phyloP scores from a whole-genome alignment of 2,329 filamentous ascomycete genomes.

The Xylaria sp. region DNA sequence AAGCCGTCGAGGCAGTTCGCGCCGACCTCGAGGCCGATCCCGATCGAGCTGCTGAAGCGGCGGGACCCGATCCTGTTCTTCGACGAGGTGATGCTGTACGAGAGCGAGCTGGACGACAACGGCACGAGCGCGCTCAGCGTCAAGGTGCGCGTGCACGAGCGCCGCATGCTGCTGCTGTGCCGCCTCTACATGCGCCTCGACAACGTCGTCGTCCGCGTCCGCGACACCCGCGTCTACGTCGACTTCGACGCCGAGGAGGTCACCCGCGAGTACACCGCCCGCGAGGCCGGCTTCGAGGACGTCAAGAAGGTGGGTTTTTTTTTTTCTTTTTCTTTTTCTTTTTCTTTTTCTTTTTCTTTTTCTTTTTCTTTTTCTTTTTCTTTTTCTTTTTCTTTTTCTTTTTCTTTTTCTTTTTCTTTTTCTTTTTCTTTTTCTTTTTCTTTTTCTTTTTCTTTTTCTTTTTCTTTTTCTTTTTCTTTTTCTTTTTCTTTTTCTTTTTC shows the following conservation, averaged over 20 bases:
- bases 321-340: background rate
- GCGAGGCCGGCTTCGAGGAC: constrained; percentile 78
- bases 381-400: no score
- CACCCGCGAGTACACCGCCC: constrained; percentile 86
- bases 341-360: no score
- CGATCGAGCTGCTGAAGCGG: constrained; percentile 81
- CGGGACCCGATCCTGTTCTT: constrained; percentile 96
- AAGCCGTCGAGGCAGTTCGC: constrained; percentile 10
- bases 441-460: no score
- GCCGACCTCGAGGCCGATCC: constrained; percentile 59
- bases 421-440: no score
- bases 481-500: no score
- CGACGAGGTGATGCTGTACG: constrained; percentile 93
- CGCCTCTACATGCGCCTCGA: constrained; percentile 93
- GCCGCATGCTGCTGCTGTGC: constrained; percentile 79
- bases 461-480: no score
- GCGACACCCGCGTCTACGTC: constrained; percentile 89
- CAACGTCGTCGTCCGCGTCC: constrained; percentile 81
- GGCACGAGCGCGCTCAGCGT: constrained; percentile 88
- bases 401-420: no score
- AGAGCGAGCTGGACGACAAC: constrained; percentile 97
- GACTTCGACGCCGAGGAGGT: constrained; percentile 82
- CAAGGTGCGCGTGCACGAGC: constrained; percentile 92
- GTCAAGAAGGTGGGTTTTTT: constrained; percentile 65
- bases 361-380: no score